Base-by-base conservation (phyloP, 1,139 yeast species). In the Magnusiomyces fungicola region DNA sequence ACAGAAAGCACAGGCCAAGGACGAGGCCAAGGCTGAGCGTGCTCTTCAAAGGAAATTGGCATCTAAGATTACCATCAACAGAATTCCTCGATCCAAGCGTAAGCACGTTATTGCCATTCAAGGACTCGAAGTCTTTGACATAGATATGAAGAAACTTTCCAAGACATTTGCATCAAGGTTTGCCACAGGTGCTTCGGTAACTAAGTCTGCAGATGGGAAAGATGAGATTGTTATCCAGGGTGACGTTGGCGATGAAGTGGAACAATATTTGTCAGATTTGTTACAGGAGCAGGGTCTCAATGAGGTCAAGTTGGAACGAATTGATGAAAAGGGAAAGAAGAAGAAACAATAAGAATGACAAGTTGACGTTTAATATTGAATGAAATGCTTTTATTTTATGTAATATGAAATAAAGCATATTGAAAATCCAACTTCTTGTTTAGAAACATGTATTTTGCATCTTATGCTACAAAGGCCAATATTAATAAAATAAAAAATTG, bases 111-210 rank as follows among this genome's bases (percentile, higher is more conserved):
- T 89, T 51, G 85, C 95, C 30, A 83, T 90, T 50, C 76, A 85
- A 18, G 97, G 97, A 22, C 74, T 90, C 56, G 97, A 90, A 64
- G 88, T 89, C 44, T 84, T 88, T 65, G 92, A 63, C 14, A 79
- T 88, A 55, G 97, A 90, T 64, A 76, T 87, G 76, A 92, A 92
- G 72, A 89, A 89, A 64, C 74, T 88, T 58, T 86, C 96, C 43
- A 92, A 92, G 73, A 82, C 89, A 0, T 88, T 92, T 68, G 95
- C 97, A 0, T 83, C 94, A 38, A 88, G 87, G 66, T 92, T 90
- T 65, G 98, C 98, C 22, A 90, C 97, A 2, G 98, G 98, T 45
- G 94, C 97, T 24, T 81, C 94, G 42, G 96, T 90, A n/a, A 82
- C 90, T 7, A 90, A 90, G 69, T 84, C 83, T 55, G 92, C 83